These are phyloP conservation scores for Tremella mesenterica DNA, from an alignment of 768 basidiomycete species.

Conservation along the genomic window DNA sequence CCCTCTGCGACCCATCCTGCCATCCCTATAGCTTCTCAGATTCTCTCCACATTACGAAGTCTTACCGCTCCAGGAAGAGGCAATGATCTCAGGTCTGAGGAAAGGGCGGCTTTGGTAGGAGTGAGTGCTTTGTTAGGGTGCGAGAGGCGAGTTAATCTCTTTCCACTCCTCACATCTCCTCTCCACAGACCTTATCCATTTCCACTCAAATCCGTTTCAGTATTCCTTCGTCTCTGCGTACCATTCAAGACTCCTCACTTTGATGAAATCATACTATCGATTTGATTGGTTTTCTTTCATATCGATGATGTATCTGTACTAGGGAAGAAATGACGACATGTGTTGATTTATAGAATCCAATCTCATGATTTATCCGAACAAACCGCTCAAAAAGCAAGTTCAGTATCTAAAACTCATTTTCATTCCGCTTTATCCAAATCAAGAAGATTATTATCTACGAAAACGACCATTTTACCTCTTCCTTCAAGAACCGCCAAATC, in stretches of 20 bases:
- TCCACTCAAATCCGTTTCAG: no score
- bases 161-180: background rate
- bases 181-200: background rate
- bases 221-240: background rate
- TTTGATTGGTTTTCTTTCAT: background rate
- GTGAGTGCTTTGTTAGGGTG: constrained; percentile 36
- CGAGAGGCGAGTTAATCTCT: constrained; percentile 25
- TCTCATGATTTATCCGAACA: constrained; percentile 23
- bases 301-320: background rate
- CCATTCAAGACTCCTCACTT: no score
- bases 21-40: constrained; percentile 25
- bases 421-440: constrained; percentile 18
- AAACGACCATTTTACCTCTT: no score
- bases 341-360: constrained; percentile 14
- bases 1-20: constrained; percentile 36
- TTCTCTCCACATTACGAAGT: constrained; percentile 31
- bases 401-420: constrained; percentile 37
- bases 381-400: constrained; percentile 36
- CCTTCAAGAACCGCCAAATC: no score
- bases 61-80: constrained; percentile 35
- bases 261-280: background rate
- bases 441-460: constrained; percentile 6
- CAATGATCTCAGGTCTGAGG: constrained; percentile 32
- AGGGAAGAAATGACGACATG: background rate
- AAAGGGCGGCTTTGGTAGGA: constrained; percentile 36